Evolutionary conservation across 495 filamentous ascomycete genomes (phyloP), one percentile per base, ranked within the genome.

Genomic region (Immersiella caudata): DNA sequence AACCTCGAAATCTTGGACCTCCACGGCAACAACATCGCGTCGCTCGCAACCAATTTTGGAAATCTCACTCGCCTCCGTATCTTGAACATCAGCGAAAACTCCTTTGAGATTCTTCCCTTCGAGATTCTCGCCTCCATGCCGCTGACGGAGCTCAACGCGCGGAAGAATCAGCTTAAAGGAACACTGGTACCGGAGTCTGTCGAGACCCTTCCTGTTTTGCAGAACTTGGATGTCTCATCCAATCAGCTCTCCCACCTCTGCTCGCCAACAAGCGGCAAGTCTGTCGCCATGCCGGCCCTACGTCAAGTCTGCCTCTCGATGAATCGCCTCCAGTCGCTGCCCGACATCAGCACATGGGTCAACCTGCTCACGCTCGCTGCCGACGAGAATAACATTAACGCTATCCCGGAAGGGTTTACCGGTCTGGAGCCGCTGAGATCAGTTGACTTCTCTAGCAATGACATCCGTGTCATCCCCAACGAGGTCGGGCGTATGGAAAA

Each of bases 371-470:
- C 87, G 20, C 79, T 99, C 8, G 82, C 87, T 1, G 91, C 90
- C 0, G 91, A 92, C 66, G 91, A 92, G 68, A 99, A 99, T 75
- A 87, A 83, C 64, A 83, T 99, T 22, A 78, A 86, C 14, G 82
- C 83, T 9, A 78, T 98, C 49, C 95, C 95, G 0, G 81, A 86
- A 27, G 94, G 93, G 1, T 88, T 99, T 64, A 81, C 85, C 1
- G 77, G 78, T 4, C 83, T 97, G 25, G 75, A 83, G 24, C 87
- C 84, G 40, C 71, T 99, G 36, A 88, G 85, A 67, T 90, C 86
- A 36, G 88, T 90, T 20, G 91, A 97, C 75, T 87, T 98, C 65
- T 90, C 91, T 8, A 88, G 88, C 55, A 99, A 99, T 74, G 85
- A 93, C 67, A 84, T 99, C 18, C 88, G 85, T 7, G 79, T 85